Conservation (phyloP, 495 filamentous ascomycete species). For the Terfezia claveryi region DNA sequence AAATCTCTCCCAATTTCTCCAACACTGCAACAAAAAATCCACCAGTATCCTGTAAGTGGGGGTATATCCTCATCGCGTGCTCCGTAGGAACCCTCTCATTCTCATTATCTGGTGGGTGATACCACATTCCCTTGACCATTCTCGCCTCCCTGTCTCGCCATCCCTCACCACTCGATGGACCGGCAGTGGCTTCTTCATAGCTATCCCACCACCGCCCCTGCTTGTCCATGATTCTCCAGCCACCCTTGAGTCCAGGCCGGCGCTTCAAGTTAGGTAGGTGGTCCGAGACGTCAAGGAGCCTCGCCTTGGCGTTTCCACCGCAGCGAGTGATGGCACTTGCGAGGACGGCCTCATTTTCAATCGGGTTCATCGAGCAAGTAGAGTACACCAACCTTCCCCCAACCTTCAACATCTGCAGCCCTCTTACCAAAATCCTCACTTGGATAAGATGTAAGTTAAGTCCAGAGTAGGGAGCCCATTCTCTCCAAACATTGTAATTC, state of each 20-base stretch:
- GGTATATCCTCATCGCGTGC: conserved; percentile 78
- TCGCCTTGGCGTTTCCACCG: conserved; percentile 60
- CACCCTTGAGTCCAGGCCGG: conserved; percentile 38
- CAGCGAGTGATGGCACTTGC: conserved; percentile 69
- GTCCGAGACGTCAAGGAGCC: conserved; percentile 59
- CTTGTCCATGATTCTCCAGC: conserved; percentile 81
- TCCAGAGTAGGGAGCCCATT: conserved; percentile 69
- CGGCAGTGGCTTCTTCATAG: conserved; percentile 43
- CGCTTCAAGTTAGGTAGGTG: conserved; percentile 57
- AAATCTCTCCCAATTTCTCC: conserved; percentile 76
- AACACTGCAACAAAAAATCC: conserved; percentile 93
- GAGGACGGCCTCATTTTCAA: conserved; percentile 93
- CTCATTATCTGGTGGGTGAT: conserved; percentile 33
- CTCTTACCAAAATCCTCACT: conserved; percentile 70
- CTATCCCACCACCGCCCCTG: conserved; percentile 48
- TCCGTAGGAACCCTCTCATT: conserved; percentile 49
- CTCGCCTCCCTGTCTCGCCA: conserved; percentile 37
- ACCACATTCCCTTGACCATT: conserved; percentile 63
- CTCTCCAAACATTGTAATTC: conserved; percentile 80
- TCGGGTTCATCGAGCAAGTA: conserved; percentile 91
- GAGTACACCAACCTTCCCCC: conserved; percentile 90
- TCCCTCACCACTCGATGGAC: conserved; percentile 7
- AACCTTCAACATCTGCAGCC: conserved; percentile 87
- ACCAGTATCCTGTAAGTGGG: conserved; percentile 86
- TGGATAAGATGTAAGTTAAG: conserved; percentile 70